Conservation (phyloP, 2,329 filamentous ascomycete genomes). For the Aspergillus calidoustus region DNA sequence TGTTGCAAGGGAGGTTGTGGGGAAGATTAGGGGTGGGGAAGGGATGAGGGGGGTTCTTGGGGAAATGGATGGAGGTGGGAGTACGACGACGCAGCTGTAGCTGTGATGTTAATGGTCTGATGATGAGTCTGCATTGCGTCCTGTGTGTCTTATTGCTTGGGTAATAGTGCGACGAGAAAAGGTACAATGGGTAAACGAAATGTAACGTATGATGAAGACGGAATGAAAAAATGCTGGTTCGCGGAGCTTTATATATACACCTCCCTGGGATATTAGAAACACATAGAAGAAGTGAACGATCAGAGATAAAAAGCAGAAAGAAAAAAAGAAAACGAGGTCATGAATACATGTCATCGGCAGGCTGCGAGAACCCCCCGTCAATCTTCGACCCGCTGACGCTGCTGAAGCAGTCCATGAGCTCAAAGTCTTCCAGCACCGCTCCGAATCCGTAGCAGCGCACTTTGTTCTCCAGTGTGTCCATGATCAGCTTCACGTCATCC, state of each 20-base stretch:
- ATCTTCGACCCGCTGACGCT: slow-evolving; percentile 61
- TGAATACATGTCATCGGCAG: slow-evolving; percentile 39
- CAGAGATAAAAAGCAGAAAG: background rate
- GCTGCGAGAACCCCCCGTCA: slow-evolving; percentile 31
- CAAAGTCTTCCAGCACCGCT: slow-evolving; percentile 71
- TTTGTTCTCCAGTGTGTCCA: slow-evolving; percentile 75
- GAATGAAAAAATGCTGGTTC: slow-evolving; percentile 7
- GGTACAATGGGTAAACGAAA: slow-evolving; percentile 7
- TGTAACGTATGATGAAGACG: slow-evolving; percentile 1
- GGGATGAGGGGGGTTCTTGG: slow-evolving; percentile 12
- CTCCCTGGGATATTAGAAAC: background rate
- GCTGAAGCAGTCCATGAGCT: slow-evolving; percentile 72
- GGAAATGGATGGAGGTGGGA: slow-evolving; percentile 3
- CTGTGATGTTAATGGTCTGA: background rate
- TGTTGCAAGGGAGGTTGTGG: slow-evolving; percentile 15
- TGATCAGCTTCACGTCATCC: slow-evolving; percentile 72
- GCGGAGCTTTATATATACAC: slow-evolving; percentile 12
- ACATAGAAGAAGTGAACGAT: background rate
- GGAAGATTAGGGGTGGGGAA: slow-evolving; percentile 18
- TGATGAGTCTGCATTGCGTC: background rate
- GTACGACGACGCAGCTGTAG: background rate
- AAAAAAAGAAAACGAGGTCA: slow-evolving; percentile 20
- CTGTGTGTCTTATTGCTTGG: background rate
- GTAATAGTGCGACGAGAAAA: background rate
- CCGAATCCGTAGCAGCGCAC: slow-evolving; percentile 89